A percentile compares a stretch with the other conserved stretches of the same genome.
Evolutionary conservation across 2,329 filamentous ascomycete genomes (phyloP).

Genomic region (Sphaerulina vaccinii): DNA sequence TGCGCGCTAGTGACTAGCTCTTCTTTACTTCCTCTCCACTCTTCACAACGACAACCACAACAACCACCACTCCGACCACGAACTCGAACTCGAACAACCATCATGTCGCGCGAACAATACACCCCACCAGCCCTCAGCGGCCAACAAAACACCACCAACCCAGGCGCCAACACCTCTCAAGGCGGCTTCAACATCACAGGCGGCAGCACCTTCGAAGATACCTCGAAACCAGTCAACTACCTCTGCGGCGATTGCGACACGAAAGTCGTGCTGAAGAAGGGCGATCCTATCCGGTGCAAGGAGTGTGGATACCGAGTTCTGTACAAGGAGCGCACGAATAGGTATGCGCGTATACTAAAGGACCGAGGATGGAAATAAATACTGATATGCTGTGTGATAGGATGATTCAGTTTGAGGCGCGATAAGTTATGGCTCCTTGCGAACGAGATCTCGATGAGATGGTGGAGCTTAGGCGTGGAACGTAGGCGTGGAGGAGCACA

Average conservation of each 20-base stretch:
- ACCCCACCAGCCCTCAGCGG: conserved; percentile 62
- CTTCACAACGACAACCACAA: not conserved
- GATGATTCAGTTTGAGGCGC: conserved; percentile 98
- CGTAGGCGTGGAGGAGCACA: not conserved
- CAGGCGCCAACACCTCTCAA: conserved; percentile 23
- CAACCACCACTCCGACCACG: not conserved
- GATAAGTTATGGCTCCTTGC: conserved; percentile 50
- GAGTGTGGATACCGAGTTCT: conserved; percentile 93
- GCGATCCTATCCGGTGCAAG: conserved; percentile 81
- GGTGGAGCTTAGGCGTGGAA: not conserved
- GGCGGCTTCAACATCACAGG: conserved; percentile 45
- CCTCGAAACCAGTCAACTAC: conserved; percentile 49
- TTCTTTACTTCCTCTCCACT: not conserved
- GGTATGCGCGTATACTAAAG: conserved; percentile 58
- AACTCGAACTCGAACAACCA: conserved; percentile 4
- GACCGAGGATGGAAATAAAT: not conserved
- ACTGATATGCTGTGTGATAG: conserved; percentile 48
- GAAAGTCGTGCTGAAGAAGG: conserved; percentile 71
- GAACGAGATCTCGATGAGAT: not conserved
- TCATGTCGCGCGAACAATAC: conserved; percentile 68
- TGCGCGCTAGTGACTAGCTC: too few relatives aligned
- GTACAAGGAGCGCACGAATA: conserved; percentile 97
- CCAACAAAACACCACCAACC: conserved; percentile 32
- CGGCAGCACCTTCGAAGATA: conserved; percentile 60
- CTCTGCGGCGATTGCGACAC: conserved; percentile 80